phyloP scores from a whole-genome alignment of 2,329 filamentous ascomycete genomes.

The Gnomoniopsis sp. region DNA sequence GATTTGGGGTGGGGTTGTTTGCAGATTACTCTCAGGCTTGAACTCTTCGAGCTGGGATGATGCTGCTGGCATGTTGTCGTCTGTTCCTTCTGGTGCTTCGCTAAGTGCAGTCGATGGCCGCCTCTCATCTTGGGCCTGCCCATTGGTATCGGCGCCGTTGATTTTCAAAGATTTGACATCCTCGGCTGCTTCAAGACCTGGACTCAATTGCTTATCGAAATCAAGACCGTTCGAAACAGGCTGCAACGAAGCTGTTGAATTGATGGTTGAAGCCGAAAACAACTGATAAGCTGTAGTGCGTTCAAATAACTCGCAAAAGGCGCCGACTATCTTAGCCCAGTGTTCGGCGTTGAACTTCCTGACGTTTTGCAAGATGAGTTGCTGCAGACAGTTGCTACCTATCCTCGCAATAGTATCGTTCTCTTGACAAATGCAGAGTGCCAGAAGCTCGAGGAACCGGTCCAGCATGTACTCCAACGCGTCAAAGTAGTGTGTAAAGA shows the following conservation, averaged over 20 bases:
- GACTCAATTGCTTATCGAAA: slow-evolving; percentile 43
- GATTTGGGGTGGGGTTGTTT: slow-evolving; percentile 87
- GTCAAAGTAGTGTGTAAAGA: slow-evolving; percentile 98
- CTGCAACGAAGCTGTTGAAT: slow-evolving; percentile 48
- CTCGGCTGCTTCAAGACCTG: slow-evolving; percentile 34
- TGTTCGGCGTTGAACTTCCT: slow-evolving; percentile 83
- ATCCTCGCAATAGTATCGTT: slow-evolving; percentile 98
- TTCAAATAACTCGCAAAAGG: slow-evolving; percentile 94
- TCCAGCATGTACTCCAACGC: slow-evolving; percentile 97
- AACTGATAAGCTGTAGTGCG: slow-evolving; percentile 92
- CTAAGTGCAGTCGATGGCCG: slow-evolving; percentile 26
- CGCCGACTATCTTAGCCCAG: slow-evolving; percentile 91
- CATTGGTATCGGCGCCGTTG: slow-evolving; percentile 48
- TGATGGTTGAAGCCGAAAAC: slow-evolving; percentile 74
- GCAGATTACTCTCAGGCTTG: slow-evolving; percentile 69
- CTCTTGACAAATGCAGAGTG: slow-evolving; percentile 96
- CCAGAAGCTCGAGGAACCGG: slow-evolving; percentile 90
- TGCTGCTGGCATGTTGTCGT: slow-evolving; percentile 27
- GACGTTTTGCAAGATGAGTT: slow-evolving; percentile 94
- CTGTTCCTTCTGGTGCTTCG: slow-evolving; percentile 32
- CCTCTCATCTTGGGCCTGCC: slow-evolving; percentile 28
- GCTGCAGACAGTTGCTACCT: slow-evolving; percentile 95
- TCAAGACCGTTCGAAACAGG: slow-evolving; percentile 51
- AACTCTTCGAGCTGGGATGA: slow-evolving; percentile 72
- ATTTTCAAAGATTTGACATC: slow-evolving; percentile 61